These are phyloP conservation scores for Corrigiola litoralis DNA, from an alignment of 179 eudicot species.

Conservation along the genomic window DNA sequence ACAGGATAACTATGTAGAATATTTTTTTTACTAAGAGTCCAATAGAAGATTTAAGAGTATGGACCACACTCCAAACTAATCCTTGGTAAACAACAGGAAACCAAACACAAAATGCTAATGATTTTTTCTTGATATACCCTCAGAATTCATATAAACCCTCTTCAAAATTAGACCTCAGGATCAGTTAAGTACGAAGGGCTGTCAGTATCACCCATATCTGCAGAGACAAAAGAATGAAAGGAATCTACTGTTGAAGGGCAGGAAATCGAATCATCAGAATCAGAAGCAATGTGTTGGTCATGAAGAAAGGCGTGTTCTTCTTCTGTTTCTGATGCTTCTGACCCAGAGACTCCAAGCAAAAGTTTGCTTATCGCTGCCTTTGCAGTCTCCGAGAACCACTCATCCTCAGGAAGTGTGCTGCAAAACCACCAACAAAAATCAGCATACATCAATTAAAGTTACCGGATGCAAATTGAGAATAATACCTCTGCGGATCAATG, in stretches of 20 bases:
- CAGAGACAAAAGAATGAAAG: constrained; percentile 86
- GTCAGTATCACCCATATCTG: constrained; percentile 68
- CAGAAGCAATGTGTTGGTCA: constrained; percentile 48
- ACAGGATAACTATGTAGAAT: no score
- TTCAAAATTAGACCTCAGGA: background rate
- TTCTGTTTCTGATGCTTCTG: constrained; percentile 76
- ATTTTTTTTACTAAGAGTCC: no score
- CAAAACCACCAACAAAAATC: background rate
- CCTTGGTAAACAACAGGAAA: no score
- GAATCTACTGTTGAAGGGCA: constrained; percentile 58
- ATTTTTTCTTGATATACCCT: no score
- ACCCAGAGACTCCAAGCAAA: constrained; percentile 61
- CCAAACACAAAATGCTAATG: no score
- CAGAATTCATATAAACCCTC: no score
- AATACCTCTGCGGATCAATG: constrained; percentile 85
- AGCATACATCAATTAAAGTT: background rate
- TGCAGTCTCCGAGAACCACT: constrained; percentile 91
- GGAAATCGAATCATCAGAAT: constrained; percentile 74
- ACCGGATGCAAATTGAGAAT: background rate
- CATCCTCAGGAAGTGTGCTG: constrained; percentile 91
- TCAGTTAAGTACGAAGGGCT: constrained; percentile 36
- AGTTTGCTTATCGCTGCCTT: constrained; percentile 76
- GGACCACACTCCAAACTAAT: no score
- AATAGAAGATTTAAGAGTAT: no score
- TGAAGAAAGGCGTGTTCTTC: constrained; percentile 43